Base-by-base conservation (phyloP, 768 basidiomycete species). In the Amanita muscaria region DNA sequence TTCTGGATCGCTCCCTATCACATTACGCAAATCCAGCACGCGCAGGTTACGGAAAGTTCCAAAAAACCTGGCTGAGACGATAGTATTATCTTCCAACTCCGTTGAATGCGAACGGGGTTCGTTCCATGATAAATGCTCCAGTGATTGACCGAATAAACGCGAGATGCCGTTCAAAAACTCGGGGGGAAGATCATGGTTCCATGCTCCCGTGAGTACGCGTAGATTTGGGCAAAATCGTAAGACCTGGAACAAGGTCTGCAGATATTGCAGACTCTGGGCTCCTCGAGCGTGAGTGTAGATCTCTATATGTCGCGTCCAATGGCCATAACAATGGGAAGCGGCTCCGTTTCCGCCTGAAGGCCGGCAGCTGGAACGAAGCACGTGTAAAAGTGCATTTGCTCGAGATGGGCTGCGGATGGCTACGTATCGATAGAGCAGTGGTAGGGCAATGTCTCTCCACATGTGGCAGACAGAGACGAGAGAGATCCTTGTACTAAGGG, bases 281-380 rank as follows among this genome's bases (percentile, higher is more conserved):
- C 69, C 66, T 29, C 73, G 68, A 14, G 67, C 62, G 53, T 69
- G 67, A 5, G 70, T 72, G 52, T 63, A 65, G 2, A 77, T 56
- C 47, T 74, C 73, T 30, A 77, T 60, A 48, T 73, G 68, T 31
- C 70, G 62, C 29, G 69, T 69, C 67, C 69, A 74, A 48, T 66
- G 59, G 19, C 72, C 74, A 47, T 72, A 66, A 25, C 55, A 52
- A 45, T 53, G 29, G n/a, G 27, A 33, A 25, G 19, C 29, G 34
- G 31, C 34, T 33, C 34, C 42, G 22, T 29, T 42, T 35, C 37
- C 23, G n/a, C 32, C 49, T 27, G 38, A 12, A 16, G 33, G 44
- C 32, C 51, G 49, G 19, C 36, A 50, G 49, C 61, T 62, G 24
- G 49, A 53, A 45, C 59, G 51, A 6, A 76, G 58, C 15, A 61